Base-by-base conservation (phyloP, 1,284 basidiomycete species). In the Amylostereum areolatum region DNA sequence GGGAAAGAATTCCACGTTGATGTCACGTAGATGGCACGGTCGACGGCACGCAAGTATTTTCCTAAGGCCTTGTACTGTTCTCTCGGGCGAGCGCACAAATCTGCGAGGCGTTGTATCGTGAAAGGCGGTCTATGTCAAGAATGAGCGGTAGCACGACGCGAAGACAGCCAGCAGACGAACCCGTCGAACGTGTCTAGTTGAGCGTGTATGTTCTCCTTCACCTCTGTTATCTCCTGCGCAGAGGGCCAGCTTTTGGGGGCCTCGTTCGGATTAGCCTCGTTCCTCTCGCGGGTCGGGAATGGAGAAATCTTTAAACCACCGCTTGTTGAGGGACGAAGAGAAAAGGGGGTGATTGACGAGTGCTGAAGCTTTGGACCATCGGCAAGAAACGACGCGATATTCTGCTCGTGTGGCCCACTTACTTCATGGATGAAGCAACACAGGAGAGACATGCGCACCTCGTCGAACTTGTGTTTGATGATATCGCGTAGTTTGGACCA, bases 31-130 rank as follows among this genome's bases (percentile, higher is more conserved):
- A 95, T 70, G 11, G 86, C 75, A 61, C 89, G 90, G 59, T 95
- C 90, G 9, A 97, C 70, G 0, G 94, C 93, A 8, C 94, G 89
- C 25, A 96, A 75, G 64, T 94, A 97, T 68, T 97, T 97, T 43
- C 93, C 91, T 4, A 92, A 69, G 28, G 79, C 77, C 37, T 74
- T 83, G 73, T 97, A 95, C 56, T 90, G 77, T 45, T 75, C 69
- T 52, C 74, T 75, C 2, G 93, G 92, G 32, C 77, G 66, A 5
- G 86, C 57, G 42, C 85, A 82, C n/a, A 97, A 79, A 62, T 97
- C 93, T 59, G 89, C 91, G 12, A 97, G 68, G 34, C 94, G 84
- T 66, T 97, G 94, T 46, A 97, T 86, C 3, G 94, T 96, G 67
- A 97, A 97, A 3, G 94, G 94, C 0, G 91, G 80, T 48, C 80